Conservation (phyloP, 441 rosid genomes). For the Theobroma grandiflorum region DNA sequence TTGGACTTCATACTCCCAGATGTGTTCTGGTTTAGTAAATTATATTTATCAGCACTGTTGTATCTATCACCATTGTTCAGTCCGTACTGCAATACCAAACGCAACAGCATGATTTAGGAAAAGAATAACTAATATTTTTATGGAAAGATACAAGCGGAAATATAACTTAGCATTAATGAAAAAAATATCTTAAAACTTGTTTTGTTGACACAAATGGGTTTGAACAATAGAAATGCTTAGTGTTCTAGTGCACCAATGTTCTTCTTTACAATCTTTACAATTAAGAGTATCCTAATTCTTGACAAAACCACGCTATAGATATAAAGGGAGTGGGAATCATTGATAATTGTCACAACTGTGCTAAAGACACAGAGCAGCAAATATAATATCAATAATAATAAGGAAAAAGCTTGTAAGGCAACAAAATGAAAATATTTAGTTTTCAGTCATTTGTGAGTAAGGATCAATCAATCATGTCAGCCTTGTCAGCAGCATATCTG, state of each 20-base stretch:
- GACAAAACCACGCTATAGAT: not conserved
- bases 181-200: conserved; percentile 1
- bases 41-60: conserved; percentile 31
- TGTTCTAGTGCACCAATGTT: not conserved
- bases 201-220: not conserved
- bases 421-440: conserved; percentile 12
- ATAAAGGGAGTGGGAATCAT: not conserved
- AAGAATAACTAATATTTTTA: not conserved
- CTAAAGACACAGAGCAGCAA: not conserved
- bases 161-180: not conserved
- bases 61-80: conserved; percentile 43
- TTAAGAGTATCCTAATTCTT: not conserved
- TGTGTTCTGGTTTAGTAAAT: conserved; percentile 35
- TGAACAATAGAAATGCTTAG: not conserved
- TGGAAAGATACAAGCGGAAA: not conserved
- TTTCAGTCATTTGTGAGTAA: not conserved
- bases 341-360: not conserved
- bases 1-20: conserved; percentile 42
- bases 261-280: not conserved
- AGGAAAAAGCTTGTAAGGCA: not conserved
- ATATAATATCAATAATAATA: not conserved
- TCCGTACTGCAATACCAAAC: conserved; percentile 51
- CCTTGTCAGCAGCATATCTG: not conserved
- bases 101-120: conserved; percentile 6
- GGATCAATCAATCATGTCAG: not conserved